Evolutionary conservation across 352 stramenopile genomes (phyloP), one percentile per base, ranked within the genome.

Genomic region (Phytopythium aichiense): DNA sequence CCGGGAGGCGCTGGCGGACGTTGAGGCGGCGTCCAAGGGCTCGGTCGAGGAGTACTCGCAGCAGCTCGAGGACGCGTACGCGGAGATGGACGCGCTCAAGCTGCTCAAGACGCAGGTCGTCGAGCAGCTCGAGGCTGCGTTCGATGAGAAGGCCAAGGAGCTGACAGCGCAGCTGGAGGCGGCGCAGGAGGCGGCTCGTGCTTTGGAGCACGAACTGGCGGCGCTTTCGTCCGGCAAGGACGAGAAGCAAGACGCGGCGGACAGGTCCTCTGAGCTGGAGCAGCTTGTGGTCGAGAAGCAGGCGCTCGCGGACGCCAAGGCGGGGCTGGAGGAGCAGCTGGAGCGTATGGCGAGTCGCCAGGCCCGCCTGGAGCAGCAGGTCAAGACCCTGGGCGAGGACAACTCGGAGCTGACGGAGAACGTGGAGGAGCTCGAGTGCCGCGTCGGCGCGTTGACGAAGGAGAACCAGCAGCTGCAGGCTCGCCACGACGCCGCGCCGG

Each of bases 261-360:
- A 30, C 63, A 51, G 49, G 57, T 37, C 54, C 6, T 30, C 61
- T 4, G 48, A 64, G 45, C 13, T 49, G 3, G 64, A 73, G 30
- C 69, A 63, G 15, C 40, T 73, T 11, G 18, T 43, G 3, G 38
- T 45, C 3, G 68, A 46, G 60, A 55, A 43, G 56, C 63, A 6
- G 65, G 49, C 15, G 22, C 54, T 82, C 7, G 66, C 70, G 4
- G 66, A 76, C 35, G 73, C 61, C 20, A 77, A 76, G 66, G 42
- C 67, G 16, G 63, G 64, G 31, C 46, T 79, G 7, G 68, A 77
- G 23, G 61, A 73, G 49, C 68, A 82, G 55, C 56, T 82, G 22
- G 62, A 74, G 33, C 68, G 76, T 22, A 72, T 63, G 2, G 51
- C 51, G 11, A 64, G 58, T 42, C 60, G 57, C 18, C 68, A 74